Percentiles rank a stretch among this genome's conserved stretches.
Evolutionary conservation across 164 flowering plant species (phyloP).

Genomic region (Akebia trifoliata): DNA sequence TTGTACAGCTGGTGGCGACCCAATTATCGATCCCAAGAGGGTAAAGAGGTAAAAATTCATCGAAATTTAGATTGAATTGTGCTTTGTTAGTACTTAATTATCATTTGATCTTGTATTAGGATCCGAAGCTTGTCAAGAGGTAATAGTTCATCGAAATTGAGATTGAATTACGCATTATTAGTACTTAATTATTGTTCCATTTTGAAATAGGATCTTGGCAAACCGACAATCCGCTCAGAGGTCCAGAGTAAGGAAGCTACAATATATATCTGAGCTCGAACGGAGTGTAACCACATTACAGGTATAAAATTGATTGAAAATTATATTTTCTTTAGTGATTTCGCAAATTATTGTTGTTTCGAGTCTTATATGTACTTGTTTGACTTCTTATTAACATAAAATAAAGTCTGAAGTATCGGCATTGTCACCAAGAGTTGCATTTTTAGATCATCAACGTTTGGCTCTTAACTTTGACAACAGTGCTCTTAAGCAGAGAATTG

Average conservation of each 20-base stretch:
- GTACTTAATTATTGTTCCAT: background rate
- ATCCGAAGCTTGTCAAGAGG: background rate
- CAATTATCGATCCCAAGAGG: constrained; percentile 59
- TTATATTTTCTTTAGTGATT: too few species aligned
- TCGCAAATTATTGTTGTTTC: too few species aligned
- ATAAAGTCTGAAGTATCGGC: constrained; percentile 64
- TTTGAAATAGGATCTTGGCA: constrained; percentile 57
- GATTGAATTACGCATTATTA: background rate
- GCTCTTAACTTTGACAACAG: constrained; percentile 72
- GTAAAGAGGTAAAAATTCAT: constrained; percentile 57
- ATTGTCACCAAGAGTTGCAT: constrained; percentile 75
- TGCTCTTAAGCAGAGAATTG: constrained; percentile 74
- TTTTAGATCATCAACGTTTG: constrained; percentile 69
- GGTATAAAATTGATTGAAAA: too few species aligned
- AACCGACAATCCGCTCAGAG: constrained; percentile 89
- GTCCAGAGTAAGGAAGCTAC: constrained; percentile 78
- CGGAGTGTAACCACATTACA: constrained; percentile 68
- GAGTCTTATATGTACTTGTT: background rate
- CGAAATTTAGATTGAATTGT: too few species aligned
- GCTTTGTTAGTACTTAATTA: too few species aligned
- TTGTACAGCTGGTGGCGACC: constrained; percentile 18
- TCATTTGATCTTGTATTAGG: background rate
- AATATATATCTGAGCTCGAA: constrained; percentile 85
- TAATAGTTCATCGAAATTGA: background rate
- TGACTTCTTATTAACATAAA: background rate